Percentiles rank a stretch among this genome's conserved stretches.
These are phyloP conservation scores for Phlebiopsis gigantea DNA, from an alignment of 768 basidiomycete genomes.

Conservation along the genomic window DNA sequence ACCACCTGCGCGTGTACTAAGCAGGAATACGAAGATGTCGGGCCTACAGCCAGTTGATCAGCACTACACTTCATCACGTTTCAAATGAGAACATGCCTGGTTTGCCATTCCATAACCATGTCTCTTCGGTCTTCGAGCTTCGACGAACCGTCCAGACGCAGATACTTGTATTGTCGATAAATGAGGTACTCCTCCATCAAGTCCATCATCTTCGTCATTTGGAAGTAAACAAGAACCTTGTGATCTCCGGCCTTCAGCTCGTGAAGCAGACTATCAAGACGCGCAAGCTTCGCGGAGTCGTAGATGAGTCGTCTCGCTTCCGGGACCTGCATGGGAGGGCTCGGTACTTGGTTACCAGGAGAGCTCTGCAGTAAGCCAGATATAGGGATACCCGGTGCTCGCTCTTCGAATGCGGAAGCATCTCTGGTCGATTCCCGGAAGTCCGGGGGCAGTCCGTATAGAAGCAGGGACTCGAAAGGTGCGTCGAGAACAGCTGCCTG, in stretches of 20 bases:
- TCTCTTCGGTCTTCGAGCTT: constrained; percentile 94
- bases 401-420: constrained; percentile 38
- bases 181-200: constrained; percentile 98
- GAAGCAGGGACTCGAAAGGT: constrained; percentile 65
- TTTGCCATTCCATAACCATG: constrained; percentile 99
- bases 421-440: constrained; percentile 54
- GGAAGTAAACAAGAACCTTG: constrained; percentile 94
- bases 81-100: constrained; percentile 50
- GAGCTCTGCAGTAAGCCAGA: constrained; percentile 66
- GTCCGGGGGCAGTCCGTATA: constrained; percentile 80
- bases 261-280: constrained; percentile 82
- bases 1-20: constrained; percentile 94
- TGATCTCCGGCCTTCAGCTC: constrained; percentile 92
- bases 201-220: constrained; percentile 99
- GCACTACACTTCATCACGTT: too few species aligned
- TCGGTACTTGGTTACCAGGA: constrained; percentile 67
- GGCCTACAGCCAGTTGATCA: constrained; percentile 40
- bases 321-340: constrained; percentile 85
- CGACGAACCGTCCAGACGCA: constrained; percentile 89
- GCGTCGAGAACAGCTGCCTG: constrained; percentile 58
- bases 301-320: constrained; percentile 93
- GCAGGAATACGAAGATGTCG: constrained; percentile 84
- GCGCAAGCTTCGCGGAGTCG: constrained; percentile 93
- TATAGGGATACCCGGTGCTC: constrained; percentile 57
- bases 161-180: constrained; percentile 93